Percentiles rank a stretch among this genome's conserved stretches.
Conservation (phyloP, 768 basidiomycete genomes). For the Scleroderma bovista region DNA sequence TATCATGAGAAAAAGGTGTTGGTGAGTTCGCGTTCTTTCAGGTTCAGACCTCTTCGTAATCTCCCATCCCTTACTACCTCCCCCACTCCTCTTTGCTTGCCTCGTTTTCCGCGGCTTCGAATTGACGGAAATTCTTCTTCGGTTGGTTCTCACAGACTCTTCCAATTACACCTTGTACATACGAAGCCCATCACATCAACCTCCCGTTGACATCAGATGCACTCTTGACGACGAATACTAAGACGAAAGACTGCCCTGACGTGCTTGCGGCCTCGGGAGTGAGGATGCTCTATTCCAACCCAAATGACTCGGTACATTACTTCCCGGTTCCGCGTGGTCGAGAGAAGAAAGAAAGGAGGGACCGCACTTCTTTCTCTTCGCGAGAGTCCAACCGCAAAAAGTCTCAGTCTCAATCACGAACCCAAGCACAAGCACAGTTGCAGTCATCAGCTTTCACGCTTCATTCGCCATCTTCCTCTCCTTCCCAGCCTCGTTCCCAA, state of each 20-base stretch:
- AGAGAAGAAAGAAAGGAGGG: constrained; percentile 4
- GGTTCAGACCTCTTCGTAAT: not conserved
- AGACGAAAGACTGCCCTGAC: not conserved
- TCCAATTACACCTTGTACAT: not conserved
- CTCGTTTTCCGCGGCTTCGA: not conserved
- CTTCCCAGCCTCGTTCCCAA: not conserved
- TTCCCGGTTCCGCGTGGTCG: constrained; percentile 10
- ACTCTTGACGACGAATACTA: not conserved
- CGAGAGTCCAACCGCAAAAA: not conserved
- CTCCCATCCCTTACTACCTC: not conserved
- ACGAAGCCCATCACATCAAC: not conserved
- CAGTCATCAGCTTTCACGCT: not conserved
- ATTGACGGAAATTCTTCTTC: not conserved
- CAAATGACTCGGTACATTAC: constrained; percentile 9
- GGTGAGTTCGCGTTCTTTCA: not conserved
- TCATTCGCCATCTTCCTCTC: not conserved
- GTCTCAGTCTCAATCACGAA: not conserved
- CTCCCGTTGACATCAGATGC: not conserved
- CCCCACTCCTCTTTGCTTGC: not conserved
- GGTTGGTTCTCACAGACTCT: not conserved
- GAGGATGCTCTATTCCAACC: constrained; percentile 15
- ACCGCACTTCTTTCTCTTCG: not conserved
- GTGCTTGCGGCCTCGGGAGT: constrained; percentile 8
- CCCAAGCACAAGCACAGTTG: not conserved
- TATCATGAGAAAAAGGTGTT: not conserved